Conservation (phyloP, 768 basidiomycete genomes). For the Pleurotus djamor region DNA sequence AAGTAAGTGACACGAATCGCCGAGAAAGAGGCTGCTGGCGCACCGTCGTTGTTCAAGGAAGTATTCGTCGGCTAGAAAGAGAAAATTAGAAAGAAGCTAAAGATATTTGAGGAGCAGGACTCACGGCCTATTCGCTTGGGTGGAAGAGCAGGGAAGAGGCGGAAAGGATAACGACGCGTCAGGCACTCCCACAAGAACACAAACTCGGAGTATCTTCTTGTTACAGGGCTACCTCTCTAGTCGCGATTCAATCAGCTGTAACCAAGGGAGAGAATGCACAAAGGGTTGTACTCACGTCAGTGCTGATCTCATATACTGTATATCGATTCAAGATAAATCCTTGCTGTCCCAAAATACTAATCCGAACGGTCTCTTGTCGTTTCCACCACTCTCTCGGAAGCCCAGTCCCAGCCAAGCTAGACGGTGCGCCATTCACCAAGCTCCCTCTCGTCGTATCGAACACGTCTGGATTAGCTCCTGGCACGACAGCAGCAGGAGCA, state of each 20-base stretch:
- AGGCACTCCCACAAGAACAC: constrained; percentile 87
- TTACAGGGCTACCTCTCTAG: constrained; percentile 67
- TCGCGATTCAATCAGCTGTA: background rate
- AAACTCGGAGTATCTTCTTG: constrained; percentile 93
- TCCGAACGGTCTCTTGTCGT: constrained; percentile 66
- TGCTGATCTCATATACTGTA: constrained; percentile 77
- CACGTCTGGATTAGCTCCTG: constrained; percentile 9
- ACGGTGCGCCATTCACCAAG: constrained; percentile 45
- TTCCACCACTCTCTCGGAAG: constrained; percentile 87
- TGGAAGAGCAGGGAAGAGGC: constrained; percentile 81
- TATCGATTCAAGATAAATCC: constrained; percentile 91
- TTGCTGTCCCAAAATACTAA: constrained; percentile 82
- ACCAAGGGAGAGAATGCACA: background rate
- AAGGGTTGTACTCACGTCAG: constrained; percentile 56
- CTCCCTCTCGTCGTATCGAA: constrained; percentile 27
- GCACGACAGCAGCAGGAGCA: constrained; percentile 18
- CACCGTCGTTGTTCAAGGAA: constrained; percentile 92
- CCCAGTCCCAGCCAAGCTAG: constrained; percentile 67
- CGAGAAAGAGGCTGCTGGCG: background rate
- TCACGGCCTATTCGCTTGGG: constrained; percentile 91
- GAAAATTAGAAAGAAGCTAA: constrained; percentile 6
- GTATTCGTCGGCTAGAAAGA: constrained; percentile 68
- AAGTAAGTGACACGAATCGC: constrained; percentile 4
- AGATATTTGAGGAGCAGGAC: constrained; percentile 22
- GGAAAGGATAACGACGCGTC: constrained; percentile 87